Conservation (phyloP, 352 stramenopile species). For the Globisporangium nodosum region DNA sequence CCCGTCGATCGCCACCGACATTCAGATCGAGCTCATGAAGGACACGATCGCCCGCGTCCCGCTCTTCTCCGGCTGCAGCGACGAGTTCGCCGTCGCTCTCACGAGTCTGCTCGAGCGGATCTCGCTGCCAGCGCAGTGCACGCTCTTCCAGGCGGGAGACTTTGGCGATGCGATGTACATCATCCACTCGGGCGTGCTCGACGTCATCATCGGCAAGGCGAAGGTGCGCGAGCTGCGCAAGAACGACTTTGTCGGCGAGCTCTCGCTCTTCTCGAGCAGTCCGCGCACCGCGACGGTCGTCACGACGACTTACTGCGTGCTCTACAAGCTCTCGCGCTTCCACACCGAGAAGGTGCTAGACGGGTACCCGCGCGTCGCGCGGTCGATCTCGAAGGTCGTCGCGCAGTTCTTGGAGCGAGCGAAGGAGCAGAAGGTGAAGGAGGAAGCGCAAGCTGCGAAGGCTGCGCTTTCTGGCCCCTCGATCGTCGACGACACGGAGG, state of each 20-base stretch:
- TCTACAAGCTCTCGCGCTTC: conserved; percentile 67
- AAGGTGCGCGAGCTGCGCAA: conserved; percentile 73
- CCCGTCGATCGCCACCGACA: conserved; percentile 67
- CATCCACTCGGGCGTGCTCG: conserved; percentile 60
- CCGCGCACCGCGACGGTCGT: conserved; percentile 48
- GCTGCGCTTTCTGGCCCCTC: neutral
- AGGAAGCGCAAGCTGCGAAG: neutral
- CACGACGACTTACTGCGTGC: conserved; percentile 56
- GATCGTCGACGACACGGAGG: neutral
- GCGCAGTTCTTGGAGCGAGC: conserved; percentile 12
- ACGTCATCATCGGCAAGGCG: conserved; percentile 44
- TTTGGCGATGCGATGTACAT: conserved; percentile 74
- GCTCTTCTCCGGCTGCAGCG: conserved; percentile 49
- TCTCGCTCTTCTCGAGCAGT: conserved; percentile 60
- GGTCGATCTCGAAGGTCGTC: conserved; percentile 22
- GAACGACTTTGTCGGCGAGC: conserved; percentile 60
- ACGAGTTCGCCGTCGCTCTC: conserved; percentile 51
- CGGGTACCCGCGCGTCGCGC: conserved; percentile 40
- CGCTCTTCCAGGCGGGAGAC: conserved; percentile 50
- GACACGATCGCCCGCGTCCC: conserved; percentile 41
- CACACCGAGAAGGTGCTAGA: conserved; percentile 48
- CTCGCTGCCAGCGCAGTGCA: conserved; percentile 47
- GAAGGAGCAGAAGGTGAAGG: conserved; percentile 14
- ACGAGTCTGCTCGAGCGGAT: conserved; percentile 63
- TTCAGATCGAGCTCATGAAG: conserved; percentile 64